phyloP scores from a whole-genome alignment of 371 early-diverging fungal genomes.

The Rhizopus delemar region DNA sequence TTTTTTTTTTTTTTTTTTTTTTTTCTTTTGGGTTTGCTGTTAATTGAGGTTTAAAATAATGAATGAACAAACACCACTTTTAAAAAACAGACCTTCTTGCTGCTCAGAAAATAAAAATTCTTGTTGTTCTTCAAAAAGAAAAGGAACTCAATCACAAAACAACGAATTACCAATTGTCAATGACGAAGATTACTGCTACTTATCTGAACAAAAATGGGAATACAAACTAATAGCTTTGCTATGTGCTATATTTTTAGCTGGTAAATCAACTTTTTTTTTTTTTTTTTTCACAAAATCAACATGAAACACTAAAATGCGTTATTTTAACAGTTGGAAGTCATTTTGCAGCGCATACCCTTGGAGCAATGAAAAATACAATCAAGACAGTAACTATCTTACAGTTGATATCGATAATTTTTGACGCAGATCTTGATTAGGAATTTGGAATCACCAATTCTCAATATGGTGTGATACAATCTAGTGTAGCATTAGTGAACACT shows the following conservation, averaged over 20 bases:
- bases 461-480: constrained; percentile 68
- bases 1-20: constrained; percentile 7
- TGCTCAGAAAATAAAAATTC: constrained; percentile 17
- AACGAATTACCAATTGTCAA: constrained; percentile 4
- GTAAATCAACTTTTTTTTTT: constrained; percentile 31
- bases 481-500: constrained; percentile 68
- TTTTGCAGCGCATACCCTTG: constrained; percentile 68
- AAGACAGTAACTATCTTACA: constrained; percentile 44
- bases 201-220: constrained; percentile 47
- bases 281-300: constrained; percentile 1
- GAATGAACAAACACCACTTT: constrained; percentile 28
- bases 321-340: constrained; percentile 60
- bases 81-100: constrained; percentile 14
- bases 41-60: constrained; percentile 7
- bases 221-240: constrained; percentile 60
- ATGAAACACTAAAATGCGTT: neutral
- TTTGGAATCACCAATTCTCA: constrained; percentile 63
- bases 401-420: neutral
- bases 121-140: constrained; percentile 17
- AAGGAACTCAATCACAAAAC: neutral
- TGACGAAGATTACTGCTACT: constrained; percentile 22
- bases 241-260: constrained; percentile 59
- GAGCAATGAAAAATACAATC: constrained; percentile 62
- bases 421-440: constrained; percentile 41
- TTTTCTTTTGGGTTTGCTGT: constrained; percentile 12